Evolutionary conservation across 148 eudicot species (phyloP).

Genomic region (Fagopyrum tataricum): DNA sequence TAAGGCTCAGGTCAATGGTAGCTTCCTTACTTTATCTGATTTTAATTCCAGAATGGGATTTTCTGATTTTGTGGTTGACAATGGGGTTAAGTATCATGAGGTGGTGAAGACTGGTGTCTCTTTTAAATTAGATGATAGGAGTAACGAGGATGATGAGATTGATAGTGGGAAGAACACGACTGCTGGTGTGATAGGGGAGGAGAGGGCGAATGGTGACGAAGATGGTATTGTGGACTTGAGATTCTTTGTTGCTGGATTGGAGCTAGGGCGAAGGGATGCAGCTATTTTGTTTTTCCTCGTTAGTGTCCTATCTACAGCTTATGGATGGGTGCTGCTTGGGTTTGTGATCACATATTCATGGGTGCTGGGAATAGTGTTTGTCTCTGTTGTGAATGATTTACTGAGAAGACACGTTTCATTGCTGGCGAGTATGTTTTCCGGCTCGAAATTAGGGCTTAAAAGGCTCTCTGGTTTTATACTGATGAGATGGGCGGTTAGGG

Average conservation of each 20-base stretch:
- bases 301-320: constrained; percentile 53
- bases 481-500: constrained; percentile 91
- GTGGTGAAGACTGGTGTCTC: constrained; percentile 27
- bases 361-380: constrained; percentile 63
- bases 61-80: constrained; percentile 27
- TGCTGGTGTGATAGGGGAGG: not conserved
- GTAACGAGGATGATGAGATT: not conserved
- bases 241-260: constrained; percentile 52
- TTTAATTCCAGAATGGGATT: constrained; percentile 32
- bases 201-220: constrained; percentile 17
- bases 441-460: constrained; percentile 60
- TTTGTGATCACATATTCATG: constrained; percentile 73
- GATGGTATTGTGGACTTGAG: constrained; percentile 34
- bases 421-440: constrained; percentile 41
- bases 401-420: constrained; percentile 40
- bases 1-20: constrained; percentile 25
- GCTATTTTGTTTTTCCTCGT: constrained; percentile 55
- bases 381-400: constrained; percentile 52
- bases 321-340: constrained; percentile 67
- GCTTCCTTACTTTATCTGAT: constrained; percentile 22
- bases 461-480: constrained; percentile 67
- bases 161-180: not conserved
- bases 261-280: constrained; percentile 50
- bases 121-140: constrained; percentile 20
- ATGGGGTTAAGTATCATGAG: constrained; percentile 27